Conservation (phyloP, 441 rosid species). For the Arabidopsis hybrid region DNA sequence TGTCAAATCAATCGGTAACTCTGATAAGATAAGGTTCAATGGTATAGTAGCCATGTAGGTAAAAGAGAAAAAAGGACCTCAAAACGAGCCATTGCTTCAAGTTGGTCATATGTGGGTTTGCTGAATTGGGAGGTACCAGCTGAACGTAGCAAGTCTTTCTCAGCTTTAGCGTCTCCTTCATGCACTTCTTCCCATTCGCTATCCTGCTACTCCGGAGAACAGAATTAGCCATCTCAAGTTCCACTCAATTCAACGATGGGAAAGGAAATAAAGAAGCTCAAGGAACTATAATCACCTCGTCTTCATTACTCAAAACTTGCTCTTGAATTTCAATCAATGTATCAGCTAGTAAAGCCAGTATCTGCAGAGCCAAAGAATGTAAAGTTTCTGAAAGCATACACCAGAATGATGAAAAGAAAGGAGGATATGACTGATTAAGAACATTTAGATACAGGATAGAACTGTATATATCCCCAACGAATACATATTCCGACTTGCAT, state of each 20-base stretch:
- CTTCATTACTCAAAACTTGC: constrained; percentile 63
- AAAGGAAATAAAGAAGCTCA: constrained; percentile 25
- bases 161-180: constrained; percentile 61
- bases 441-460: not conserved
- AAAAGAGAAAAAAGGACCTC: constrained; percentile 54
- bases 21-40: constrained; percentile 29
- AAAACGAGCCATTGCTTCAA: constrained; percentile 83
- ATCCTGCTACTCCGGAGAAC: constrained; percentile 52
- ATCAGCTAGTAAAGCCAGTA: constrained; percentile 81
- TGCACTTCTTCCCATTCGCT: constrained; percentile 92
- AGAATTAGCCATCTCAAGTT: constrained; percentile 28
- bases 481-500: constrained; percentile 24
- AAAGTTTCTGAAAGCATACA: constrained; percentile 18
- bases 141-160: constrained; percentile 54
- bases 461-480: constrained; percentile 9
- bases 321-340: constrained; percentile 84
- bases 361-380: constrained; percentile 53
- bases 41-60: not conserved
- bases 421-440: constrained; percentile 16
- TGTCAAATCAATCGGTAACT: constrained; percentile 41
- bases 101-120: constrained; percentile 76
- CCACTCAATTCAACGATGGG: constrained; percentile 28
- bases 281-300: constrained; percentile 60
- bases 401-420: constrained; percentile 20
- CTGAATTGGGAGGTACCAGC: constrained; percentile 56